phyloP scores from a whole-genome alignment of 2,329 filamentous ascomycete genomes.

The Ophiocordyceps polyrhachis-furcata region DNA sequence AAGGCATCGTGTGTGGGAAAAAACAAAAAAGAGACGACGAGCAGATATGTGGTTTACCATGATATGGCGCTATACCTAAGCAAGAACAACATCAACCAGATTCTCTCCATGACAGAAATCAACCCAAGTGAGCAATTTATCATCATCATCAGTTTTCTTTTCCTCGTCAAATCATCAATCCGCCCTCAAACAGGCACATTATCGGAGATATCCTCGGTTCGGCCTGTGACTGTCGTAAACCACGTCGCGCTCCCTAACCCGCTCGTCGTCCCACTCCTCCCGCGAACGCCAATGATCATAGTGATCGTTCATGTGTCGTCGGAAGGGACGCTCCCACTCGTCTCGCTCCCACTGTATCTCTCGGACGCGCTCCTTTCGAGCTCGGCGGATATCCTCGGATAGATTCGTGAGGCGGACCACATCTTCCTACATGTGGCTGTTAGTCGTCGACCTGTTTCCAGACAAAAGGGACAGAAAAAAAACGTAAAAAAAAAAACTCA shows the following conservation, averaged over 20 bases:
- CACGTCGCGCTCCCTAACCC: slow-evolving; percentile 49
- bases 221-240: slow-evolving; percentile 33
- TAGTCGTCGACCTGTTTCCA: too few species aligned
- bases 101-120: not conserved
- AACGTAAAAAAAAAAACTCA: slow-evolving; percentile 30
- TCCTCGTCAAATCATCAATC: not conserved
- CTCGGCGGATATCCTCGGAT: slow-evolving; percentile 62
- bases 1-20: too few species aligned
- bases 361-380: slow-evolving; percentile 30
- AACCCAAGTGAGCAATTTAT: not conserved
- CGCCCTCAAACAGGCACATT: not conserved
- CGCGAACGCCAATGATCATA: slow-evolving; percentile 9
- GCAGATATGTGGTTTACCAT: not conserved
- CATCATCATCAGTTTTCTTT: not conserved
- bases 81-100: not conserved
- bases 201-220: slow-evolving; percentile 6
- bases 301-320: slow-evolving; percentile 14
- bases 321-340: slow-evolving; percentile 26
- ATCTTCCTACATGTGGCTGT: slow-evolving; percentile 51
- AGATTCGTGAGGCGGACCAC: slow-evolving; percentile 68
- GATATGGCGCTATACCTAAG: not conserved
- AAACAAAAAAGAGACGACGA: too few species aligned
- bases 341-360: slow-evolving; percentile 41
- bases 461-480: too few species aligned
- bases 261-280: slow-evolving; percentile 37